Evolutionary conservation across 176 grass and related monocot species (phyloP), one percentile per base, ranked within the genome.

Genomic region (Eragrostis nindensis): DNA sequence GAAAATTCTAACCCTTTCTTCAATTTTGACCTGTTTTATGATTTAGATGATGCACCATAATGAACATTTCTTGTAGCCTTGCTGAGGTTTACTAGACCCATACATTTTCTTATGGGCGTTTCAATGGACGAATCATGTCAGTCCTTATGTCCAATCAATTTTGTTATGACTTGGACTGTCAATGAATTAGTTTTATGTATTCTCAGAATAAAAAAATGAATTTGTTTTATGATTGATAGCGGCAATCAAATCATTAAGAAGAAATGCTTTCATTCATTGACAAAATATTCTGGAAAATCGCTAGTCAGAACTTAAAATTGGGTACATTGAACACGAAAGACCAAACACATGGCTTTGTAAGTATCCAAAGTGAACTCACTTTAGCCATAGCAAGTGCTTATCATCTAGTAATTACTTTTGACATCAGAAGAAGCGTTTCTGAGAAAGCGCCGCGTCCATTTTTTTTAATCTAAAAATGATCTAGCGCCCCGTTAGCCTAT

Each of bases 391-490:
- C 41, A 80, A 66, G 27, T 84, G 69, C 9, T 18, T 12, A 41
- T 53, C 32, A 54, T 82, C 52, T 54, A 39, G 10, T 61, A 19
- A 41, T 57, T 15, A 32, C 4, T 56, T 21, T 47, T 52, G 75
- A 80, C 62, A 61, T 86, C 49, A 86, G 25, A 86, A 49, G 46
- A 78, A 27, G 70, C 25, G 1, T 15, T 70, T 53, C 14, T 36
- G 62, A 44, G 49, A 21, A 54, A 73, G 6, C 24, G 41, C 9
- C 50, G 6, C 24, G 41, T 13, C 50, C 80, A 88, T 50, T 50
- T 50, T 50, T 32, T 53, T 53, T 27, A 63, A 26, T 62, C 30
- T 80, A 25, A 74, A 63, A 61, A 62, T 83, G 80, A 69, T 88
- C 42, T 43, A 62, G 42, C 3, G 0, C 21, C 54, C 39, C 17